phyloP scores from a whole-genome alignment of 345 rosid species.

The Syzygium oleosum region DNA sequence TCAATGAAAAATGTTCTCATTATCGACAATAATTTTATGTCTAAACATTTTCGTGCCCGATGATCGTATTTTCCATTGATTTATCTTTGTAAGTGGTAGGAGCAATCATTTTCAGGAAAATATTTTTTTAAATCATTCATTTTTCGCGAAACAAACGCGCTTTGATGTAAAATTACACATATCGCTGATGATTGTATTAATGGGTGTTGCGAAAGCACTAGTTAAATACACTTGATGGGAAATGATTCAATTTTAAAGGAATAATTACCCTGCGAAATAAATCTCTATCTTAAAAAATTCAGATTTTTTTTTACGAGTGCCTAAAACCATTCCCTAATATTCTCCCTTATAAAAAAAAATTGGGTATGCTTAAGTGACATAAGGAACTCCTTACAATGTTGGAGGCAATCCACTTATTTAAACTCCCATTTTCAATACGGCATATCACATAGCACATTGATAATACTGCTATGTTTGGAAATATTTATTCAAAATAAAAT shows the following conservation, averaged over 20 bases:
- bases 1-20: not conserved
- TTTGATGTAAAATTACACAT: not conserved
- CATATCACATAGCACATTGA: not conserved
- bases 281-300: not conserved
- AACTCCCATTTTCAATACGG: not conserved
- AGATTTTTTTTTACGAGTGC: not conserved
- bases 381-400: not conserved
- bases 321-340: not conserved
- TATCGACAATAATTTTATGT: not conserved
- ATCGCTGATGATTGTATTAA: not conserved
- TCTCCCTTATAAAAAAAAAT: not conserved
- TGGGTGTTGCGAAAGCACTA: accelerated
- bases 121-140: not conserved
- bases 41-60: not conserved
- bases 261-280: not conserved
- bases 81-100: not conserved
- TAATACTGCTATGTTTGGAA: not conserved
- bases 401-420: not conserved
- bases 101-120: not conserved
- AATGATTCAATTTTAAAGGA: not conserved
- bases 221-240: not conserved
- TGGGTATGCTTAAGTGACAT: not conserved
- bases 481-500: too few species aligned
- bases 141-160: too few species aligned
- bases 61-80: not conserved